phyloP scores from a whole-genome alignment of 2,329 filamentous ascomycete species.

The Penicillium vulpinum region DNA sequence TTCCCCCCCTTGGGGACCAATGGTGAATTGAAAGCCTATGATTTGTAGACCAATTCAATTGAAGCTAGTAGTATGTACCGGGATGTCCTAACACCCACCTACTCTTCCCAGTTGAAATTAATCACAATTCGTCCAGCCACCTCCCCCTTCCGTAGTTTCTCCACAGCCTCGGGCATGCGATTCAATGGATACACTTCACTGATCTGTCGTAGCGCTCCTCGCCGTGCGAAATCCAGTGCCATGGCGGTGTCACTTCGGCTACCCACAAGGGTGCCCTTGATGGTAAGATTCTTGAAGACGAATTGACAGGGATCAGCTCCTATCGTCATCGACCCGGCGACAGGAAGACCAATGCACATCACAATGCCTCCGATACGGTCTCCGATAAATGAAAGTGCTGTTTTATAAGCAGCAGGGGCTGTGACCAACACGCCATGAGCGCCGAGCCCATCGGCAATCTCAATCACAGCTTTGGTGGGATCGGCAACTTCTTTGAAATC shows the following conservation, averaged over 20 bases:
- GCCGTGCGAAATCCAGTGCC: slow-evolving; percentile 47
- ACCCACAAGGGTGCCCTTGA: slow-evolving; percentile 31
- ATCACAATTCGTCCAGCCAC: slow-evolving; percentile 56
- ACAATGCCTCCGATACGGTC: slow-evolving; percentile 51
- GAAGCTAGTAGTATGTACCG: background rate
- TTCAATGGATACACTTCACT: slow-evolving; percentile 51
- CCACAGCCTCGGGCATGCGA: slow-evolving; percentile 52
- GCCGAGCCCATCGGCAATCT: slow-evolving; percentile 49
- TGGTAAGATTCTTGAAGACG: slow-evolving; percentile 27
- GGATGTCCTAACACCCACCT: background rate
- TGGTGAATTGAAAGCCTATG: background rate
- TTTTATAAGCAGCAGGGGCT: slow-evolving; percentile 43
- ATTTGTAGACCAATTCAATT: background rate
- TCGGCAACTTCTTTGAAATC: slow-evolving; percentile 51
- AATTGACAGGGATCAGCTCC: slow-evolving; percentile 29
- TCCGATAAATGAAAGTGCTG: slow-evolving; percentile 42
- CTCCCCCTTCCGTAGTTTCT: slow-evolving; percentile 51
- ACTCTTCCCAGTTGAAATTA: slow-evolving; percentile 49
- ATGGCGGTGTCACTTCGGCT: slow-evolving; percentile 37
- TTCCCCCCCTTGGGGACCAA: no score
- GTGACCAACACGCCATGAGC: slow-evolving; percentile 50
- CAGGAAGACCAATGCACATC: slow-evolving; percentile 52
- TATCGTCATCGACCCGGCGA: slow-evolving; percentile 20
- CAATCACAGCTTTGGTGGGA: slow-evolving; percentile 44
- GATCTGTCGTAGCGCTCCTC: slow-evolving; percentile 53